These are phyloP conservation scores for Tanacetum coccineum DNA, from an alignment of 129 eudicot species.

Conservation along the genomic window DNA sequence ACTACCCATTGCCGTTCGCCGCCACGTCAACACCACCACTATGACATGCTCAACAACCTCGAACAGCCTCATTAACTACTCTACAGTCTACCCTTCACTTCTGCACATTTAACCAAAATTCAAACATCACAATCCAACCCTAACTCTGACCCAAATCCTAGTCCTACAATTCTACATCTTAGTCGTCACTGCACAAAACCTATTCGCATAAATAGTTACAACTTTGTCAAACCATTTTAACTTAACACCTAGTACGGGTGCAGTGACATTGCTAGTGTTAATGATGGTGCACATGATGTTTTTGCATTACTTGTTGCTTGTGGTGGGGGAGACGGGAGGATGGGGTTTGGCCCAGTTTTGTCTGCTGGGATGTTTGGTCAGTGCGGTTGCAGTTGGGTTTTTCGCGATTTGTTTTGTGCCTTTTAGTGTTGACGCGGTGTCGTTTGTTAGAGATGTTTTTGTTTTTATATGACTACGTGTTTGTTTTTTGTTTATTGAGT, in stretches of 20 bases:
- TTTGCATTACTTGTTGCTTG: conserved; percentile 83
- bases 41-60: conserved; percentile 37
- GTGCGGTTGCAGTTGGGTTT: conserved; percentile 80
- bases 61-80: conserved; percentile 50
- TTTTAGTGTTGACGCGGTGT: conserved; percentile 55
- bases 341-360: conserved; percentile 82
- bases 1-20: conserved; percentile 37
- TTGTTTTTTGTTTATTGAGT: conserved; percentile 65
- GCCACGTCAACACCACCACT: conserved; percentile 40
- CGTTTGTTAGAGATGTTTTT: conserved; percentile 75
- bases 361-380: conserved; percentile 91
- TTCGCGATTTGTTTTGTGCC: conserved; percentile 85
- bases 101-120: conserved; percentile 47
- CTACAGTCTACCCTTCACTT: too few species aligned
- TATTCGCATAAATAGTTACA: conserved; percentile 66
- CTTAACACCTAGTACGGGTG: conserved; percentile 68
- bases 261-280: conserved; percentile 76
- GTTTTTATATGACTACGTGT: conserved; percentile 69
- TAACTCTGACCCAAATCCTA: conserved; percentile 34
- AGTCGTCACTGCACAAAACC: conserved; percentile 73
- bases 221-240: conserved; percentile 49
- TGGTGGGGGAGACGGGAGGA: conserved; percentile 64
- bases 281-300: conserved; percentile 93
- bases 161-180: conserved; percentile 66
- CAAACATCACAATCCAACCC: conserved; percentile 50